phyloP scores from a whole-genome alignment of 176 grass and related monocot species.

The Areca catechu region DNA sequence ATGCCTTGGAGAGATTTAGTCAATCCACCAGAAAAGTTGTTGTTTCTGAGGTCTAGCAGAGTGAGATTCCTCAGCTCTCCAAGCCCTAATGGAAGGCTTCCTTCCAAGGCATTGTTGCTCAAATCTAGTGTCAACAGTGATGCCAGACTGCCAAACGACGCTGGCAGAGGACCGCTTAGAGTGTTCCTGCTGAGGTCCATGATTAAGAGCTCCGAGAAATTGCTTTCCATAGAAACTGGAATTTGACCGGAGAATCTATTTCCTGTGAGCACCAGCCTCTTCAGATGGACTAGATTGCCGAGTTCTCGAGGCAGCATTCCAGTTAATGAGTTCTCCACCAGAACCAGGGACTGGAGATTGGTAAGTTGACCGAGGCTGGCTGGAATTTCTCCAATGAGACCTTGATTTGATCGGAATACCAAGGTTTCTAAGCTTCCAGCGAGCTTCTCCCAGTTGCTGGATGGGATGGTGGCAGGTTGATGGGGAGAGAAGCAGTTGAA shows the following conservation, averaged over 20 bases:
- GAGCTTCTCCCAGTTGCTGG: constrained; percentile 48
- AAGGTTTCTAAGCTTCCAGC: constrained; percentile 52
- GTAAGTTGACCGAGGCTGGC: constrained; percentile 32
- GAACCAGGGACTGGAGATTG: constrained; percentile 60
- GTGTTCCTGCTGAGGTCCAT: constrained; percentile 45
- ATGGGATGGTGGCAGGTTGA: constrained; percentile 31
- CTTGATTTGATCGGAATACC: constrained; percentile 61
- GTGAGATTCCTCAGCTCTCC: constrained; percentile 37
- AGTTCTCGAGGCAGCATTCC: constrained; percentile 47
- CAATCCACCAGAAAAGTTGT: constrained; percentile 48
- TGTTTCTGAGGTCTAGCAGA: constrained; percentile 79
- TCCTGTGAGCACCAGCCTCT: constrained; percentile 62
- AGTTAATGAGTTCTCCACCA: constrained; percentile 64
- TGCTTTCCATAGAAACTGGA: constrained; percentile 52
- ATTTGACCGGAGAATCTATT: constrained; percentile 48
- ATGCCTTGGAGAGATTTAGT: constrained; percentile 27
- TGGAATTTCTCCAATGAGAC: constrained; percentile 44
- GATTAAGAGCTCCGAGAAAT: constrained; percentile 30
- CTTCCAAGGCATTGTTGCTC: constrained; percentile 53
- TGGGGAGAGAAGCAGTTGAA: constrained; percentile 58
- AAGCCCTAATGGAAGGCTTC: constrained; percentile 48
- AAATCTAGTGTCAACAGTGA: constrained; percentile 80
- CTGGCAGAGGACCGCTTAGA: constrained; percentile 55
- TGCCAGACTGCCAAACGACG: constrained; percentile 38
- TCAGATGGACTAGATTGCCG: constrained; percentile 31